phyloP scores from a whole-genome alignment of 176 grass and related monocot species.

The Saccharum spontaneum region DNA sequence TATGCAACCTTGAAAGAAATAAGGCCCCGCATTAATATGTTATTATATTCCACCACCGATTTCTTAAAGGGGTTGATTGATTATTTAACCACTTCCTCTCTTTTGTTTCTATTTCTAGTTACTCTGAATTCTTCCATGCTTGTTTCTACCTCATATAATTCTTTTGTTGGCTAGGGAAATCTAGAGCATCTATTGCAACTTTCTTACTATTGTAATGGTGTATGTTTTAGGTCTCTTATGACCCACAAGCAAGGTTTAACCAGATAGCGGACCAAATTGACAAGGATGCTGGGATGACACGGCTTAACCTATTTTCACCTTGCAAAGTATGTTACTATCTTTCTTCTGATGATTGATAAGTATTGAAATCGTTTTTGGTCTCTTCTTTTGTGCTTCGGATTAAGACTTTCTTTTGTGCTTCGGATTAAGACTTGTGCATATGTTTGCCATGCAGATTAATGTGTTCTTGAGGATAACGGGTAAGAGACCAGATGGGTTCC shows the following conservation, averaged over 20 bases:
- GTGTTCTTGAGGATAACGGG: conserved; percentile 93
- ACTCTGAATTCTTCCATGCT: neutral
- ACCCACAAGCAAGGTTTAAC: conserved; percentile 67
- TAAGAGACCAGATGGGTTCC: conserved; percentile 87
- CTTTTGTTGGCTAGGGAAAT: neutral
- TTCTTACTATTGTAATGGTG: neutral
- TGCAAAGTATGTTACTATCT: conserved; percentile 67
- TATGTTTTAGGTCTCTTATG: conserved; percentile 67
- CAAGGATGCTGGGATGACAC: conserved; percentile 60
- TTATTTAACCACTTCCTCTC: neutral
- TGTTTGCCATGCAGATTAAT: conserved; percentile 63
- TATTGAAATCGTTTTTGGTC: neutral
- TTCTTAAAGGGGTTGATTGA: neutral
- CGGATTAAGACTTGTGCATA: neutral
- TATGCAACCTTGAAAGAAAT: neutral
- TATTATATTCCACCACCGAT: neutral
- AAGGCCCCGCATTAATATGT: neutral
- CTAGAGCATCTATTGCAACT: neutral
- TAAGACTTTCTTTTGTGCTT: neutral
- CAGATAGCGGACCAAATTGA: conserved; percentile 82
- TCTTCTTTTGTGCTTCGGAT: neutral
- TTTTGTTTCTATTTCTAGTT: neutral
- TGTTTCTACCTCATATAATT: neutral
- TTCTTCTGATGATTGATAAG: neutral
- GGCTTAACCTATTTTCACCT: conserved; percentile 90